Conservation (phyloP, 352 stramenopile species). For the Phytophthora ramorum region DNA sequence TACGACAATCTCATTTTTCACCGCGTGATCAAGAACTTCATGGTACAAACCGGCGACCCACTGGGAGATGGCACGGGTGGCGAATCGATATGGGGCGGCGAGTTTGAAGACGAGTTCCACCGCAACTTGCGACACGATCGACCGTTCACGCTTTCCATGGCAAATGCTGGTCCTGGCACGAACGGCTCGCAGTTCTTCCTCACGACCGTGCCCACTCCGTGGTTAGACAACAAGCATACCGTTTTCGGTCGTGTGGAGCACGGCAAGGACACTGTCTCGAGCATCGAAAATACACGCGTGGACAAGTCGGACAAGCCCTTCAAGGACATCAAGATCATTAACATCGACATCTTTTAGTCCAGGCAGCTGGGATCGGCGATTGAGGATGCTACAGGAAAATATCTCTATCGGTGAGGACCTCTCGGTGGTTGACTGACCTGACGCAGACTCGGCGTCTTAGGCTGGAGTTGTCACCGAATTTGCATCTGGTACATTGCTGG, state of each 20-base stretch:
- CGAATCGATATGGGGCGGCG: constrained; percentile 98
- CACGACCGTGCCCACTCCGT: constrained; percentile 97
- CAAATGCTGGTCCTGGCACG: constrained; percentile 90
- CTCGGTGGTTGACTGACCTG: not conserved
- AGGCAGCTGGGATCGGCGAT: constrained; percentile 9
- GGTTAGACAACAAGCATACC: constrained; percentile 97
- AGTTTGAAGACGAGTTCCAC: constrained; percentile 99
- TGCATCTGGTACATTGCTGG: constrained; percentile 5
- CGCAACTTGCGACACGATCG: constrained; percentile 95
- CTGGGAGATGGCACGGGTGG: constrained; percentile 97
- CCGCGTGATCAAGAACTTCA: constrained; percentile 99
- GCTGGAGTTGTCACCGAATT: constrained; percentile 14
- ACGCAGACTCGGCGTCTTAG: not conserved
- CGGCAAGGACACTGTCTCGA: constrained; percentile 97
- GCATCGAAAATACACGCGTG: constrained; percentile 93
- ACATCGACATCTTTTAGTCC: constrained; percentile 85
- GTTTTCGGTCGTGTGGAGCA: constrained; percentile 92
- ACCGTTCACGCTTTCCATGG: constrained; percentile 99
- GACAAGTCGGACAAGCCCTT: constrained; percentile 85
- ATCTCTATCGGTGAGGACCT: constrained; percentile 14
- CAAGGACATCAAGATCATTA: constrained; percentile 90
- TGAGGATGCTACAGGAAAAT: constrained; percentile 22
- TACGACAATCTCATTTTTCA: constrained; percentile 99
- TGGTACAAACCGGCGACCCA: constrained; percentile 97
- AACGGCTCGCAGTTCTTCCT: constrained; percentile 98